Evolutionary conservation across 1,284 basidiomycete genomes (phyloP), one percentile per base, ranked within the genome.

Genomic region (Naganishia liquefaciens): DNA sequence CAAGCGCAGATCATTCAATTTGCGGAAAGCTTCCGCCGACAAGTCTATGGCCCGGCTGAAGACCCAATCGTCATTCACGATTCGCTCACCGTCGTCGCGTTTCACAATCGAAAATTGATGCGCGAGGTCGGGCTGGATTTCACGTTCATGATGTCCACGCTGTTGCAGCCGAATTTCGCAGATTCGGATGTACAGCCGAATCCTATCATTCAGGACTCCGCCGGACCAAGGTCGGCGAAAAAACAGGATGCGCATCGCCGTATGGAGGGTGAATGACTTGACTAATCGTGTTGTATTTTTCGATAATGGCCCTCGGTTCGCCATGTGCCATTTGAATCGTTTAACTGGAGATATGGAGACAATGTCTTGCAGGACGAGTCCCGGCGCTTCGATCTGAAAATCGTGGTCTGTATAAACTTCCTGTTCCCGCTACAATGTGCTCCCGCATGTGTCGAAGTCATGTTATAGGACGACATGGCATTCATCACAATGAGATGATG

Each of bases 71-170:
- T 87, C 0, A 83, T 91, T 5, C 84, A 91, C 44, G 89, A 92
- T 69, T 88, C 90, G 25, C 79, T 90, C 63, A 82, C 84, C 47
- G 87, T 93, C 40, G 89, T 90, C 0, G 84, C 87, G 62, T 77
- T 82, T 1, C 90, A 94, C 75, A 90, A 89, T 73, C 85, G 85
- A 70, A 92, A 90, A 83, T 91, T 90, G 64, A 51, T 94, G 15
- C 88, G 92, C 79, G 93, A 96, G 73, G 92, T 88, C 72, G 93
- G 93, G 0, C 85, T 96, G 30, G 93, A 96, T 79, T 96, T 96
- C 75, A 88, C 88, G 28, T 93, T 88, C 80, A 82, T 94, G 19
- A 81, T 96, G 27, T 86, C 89, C 54, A 84, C 85, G 27, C 82
- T 92, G 3, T 83, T 93, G 11, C 72, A 72, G 40, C 71, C 72